Conservation (phyloP, 1,284 basidiomycete species). For the Pterulicium gracile region DNA sequence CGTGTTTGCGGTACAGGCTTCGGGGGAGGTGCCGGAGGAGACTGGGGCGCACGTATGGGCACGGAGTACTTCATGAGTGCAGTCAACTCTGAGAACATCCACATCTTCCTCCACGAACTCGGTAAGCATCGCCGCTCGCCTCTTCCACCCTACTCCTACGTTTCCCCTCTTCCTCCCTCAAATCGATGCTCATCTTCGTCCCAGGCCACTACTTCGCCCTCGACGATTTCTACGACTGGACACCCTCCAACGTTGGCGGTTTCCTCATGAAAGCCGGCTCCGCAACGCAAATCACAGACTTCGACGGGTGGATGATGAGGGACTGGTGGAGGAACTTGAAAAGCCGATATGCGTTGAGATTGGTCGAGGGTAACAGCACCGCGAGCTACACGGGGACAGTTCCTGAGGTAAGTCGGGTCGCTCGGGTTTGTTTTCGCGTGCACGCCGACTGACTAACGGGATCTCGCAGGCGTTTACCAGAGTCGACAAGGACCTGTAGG, state of each 20-base stretch:
- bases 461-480: too few species aligned
- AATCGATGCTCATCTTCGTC: too few species aligned
- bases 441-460: too few species aligned
- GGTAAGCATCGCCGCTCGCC: neutral
- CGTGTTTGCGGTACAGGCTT: too few species aligned
- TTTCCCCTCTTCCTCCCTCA: too few species aligned
- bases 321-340: constrained; percentile 8
- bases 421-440: too few species aligned
- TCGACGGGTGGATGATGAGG: constrained; percentile 6
- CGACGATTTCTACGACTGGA: constrained; percentile 8
- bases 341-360: constrained; percentile 4
- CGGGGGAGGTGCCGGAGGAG: constrained; percentile 7
- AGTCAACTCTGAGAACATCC: constrained; percentile 5
- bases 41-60: constrained; percentile 8
- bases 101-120: constrained; percentile 8
- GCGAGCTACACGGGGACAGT: too few species aligned
- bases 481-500: too few species aligned
- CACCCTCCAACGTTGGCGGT: constrained; percentile 3
- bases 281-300: constrained; percentile 5
- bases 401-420: too few species aligned
- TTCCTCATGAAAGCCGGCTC: constrained; percentile 8
- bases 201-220: neutral
- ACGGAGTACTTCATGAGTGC: constrained; percentile 6
- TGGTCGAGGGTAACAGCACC: too few species aligned
- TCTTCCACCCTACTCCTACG: too few species aligned